Conservation (phyloP, 441 rosid species). For the Mallotus japonicus region DNA sequence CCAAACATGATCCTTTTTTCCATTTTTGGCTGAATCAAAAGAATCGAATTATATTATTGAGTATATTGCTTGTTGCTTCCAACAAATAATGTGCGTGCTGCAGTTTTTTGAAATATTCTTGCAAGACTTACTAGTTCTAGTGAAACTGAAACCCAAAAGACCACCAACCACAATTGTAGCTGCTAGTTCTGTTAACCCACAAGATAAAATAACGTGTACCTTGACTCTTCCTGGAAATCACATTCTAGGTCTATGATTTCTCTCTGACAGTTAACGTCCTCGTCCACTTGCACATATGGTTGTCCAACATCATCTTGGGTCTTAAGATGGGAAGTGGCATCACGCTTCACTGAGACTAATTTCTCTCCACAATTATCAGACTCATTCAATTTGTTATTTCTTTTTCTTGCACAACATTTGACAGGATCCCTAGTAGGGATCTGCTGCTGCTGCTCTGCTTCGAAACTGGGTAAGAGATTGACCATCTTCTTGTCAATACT, state of each 20-base stretch:
- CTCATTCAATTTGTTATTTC: conserved; percentile 36
- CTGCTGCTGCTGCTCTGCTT: conserved; percentile 29
- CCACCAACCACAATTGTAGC: background rate
- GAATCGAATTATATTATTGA: background rate
- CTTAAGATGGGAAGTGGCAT: conserved; percentile 26
- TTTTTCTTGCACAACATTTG: conserved; percentile 29
- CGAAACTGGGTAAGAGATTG: conserved; percentile 29
- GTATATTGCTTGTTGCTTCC: background rate
- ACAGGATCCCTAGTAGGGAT: conserved; percentile 27
- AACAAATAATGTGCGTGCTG: background rate
- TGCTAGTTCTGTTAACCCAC: background rate
- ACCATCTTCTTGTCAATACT: conserved; percentile 40
- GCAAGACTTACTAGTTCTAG: background rate
- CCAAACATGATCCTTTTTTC: background rate
- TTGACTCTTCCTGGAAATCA: conserved; percentile 38
- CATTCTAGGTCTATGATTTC: conserved; percentile 58
- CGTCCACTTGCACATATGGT: conserved; percentile 35
- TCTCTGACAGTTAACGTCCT: conserved; percentile 30
- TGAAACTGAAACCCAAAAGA: background rate
- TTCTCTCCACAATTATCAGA: conserved; percentile 34
- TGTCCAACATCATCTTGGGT: conserved; percentile 37
- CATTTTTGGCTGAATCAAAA: background rate
- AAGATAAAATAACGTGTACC: conserved; percentile 32
- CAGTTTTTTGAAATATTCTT: background rate
- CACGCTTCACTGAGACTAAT: conserved; percentile 26